Evolutionary conservation across 345 rosid genomes (phyloP).

Genomic region (Corymbia maculata): DNA sequence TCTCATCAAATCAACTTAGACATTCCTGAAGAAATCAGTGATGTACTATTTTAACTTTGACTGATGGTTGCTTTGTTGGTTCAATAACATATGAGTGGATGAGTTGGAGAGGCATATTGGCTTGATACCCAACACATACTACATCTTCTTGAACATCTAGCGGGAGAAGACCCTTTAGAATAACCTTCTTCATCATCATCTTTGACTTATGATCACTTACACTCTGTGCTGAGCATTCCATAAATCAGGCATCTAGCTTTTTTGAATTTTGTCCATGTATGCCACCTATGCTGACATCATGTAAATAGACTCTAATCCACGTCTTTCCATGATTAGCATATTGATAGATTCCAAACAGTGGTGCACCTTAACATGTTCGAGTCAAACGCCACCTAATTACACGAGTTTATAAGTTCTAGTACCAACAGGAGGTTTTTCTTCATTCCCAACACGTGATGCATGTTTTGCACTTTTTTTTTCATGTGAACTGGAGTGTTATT

Average conservation of each 20-base stretch:
- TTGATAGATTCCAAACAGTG: neutral
- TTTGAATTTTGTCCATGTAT: no score
- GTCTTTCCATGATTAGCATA: no score
- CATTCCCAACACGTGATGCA: neutral
- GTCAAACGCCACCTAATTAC: neutral
- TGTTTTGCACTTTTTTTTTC: neutral
- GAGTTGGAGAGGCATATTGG: neutral
- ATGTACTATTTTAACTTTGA: neutral
- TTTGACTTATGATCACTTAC: no score
- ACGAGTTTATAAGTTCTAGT: neutral
- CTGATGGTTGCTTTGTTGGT: neutral
- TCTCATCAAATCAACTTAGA: neutral
- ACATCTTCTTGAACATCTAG: no score
- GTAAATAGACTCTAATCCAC: no score
- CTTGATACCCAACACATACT: neutral
- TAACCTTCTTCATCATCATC: no score
- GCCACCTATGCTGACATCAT: no score
- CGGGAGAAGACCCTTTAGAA: no score
- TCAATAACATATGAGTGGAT: conserved; percentile 5
- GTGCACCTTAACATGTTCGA: neutral
- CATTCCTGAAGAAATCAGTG: neutral
- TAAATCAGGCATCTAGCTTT: neutral
- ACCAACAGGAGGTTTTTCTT: neutral
- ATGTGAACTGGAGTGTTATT: neutral
- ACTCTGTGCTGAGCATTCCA: no score